phyloP scores from a whole-genome alignment of 805 yeast genomes.

The Myxozyma nipponensis region DNA sequence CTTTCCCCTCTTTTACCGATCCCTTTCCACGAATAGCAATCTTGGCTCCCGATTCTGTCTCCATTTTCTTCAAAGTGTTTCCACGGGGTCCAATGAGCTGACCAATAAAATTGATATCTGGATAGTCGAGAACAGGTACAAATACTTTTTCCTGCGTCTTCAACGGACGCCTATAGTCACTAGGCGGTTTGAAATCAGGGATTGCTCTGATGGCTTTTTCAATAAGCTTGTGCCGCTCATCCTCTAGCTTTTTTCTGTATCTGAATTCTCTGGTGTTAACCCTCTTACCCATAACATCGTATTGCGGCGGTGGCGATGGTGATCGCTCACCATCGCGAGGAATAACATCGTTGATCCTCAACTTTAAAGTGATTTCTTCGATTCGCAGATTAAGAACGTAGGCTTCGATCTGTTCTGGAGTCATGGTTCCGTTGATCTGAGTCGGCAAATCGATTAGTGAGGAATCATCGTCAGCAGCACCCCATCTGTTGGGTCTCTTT shows the following conservation, averaged over 20 bases:
- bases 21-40: slow-evolving; percentile 94
- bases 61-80: slow-evolving; percentile 73
- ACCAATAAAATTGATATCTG: slow-evolving; percentile 88
- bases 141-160: slow-evolving; percentile 75
- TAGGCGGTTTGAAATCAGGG: slow-evolving; percentile 77
- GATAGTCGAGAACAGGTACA: slow-evolving; percentile 81
- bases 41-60: slow-evolving; percentile 80
- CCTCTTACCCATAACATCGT: slow-evolving; percentile 78
- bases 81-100: slow-evolving; percentile 93
- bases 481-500: slow-evolving; percentile 34
- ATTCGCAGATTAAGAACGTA: slow-evolving; percentile 60
- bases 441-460: slow-evolving; percentile 40
- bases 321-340: slow-evolving; percentile 52
- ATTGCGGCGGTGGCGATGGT: slow-evolving; percentile 89
- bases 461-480: slow-evolving; percentile 33
- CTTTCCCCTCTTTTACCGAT: slow-evolving; percentile 88
- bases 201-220: slow-evolving; percentile 66
- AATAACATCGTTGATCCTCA: slow-evolving; percentile 50
- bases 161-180: slow-evolving; percentile 66
- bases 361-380: slow-evolving; percentile 67
- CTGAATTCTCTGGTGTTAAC: slow-evolving; percentile 78
- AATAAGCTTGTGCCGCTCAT: slow-evolving; percentile 76
- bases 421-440: slow-evolving; percentile 46
- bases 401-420: slow-evolving; percentile 78
- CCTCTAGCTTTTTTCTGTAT: slow-evolving; percentile 57